Evolutionary conservation across 2,329 filamentous ascomycete species (phyloP).

Genomic region (Pseudogymnoascus verrucosus): DNA sequence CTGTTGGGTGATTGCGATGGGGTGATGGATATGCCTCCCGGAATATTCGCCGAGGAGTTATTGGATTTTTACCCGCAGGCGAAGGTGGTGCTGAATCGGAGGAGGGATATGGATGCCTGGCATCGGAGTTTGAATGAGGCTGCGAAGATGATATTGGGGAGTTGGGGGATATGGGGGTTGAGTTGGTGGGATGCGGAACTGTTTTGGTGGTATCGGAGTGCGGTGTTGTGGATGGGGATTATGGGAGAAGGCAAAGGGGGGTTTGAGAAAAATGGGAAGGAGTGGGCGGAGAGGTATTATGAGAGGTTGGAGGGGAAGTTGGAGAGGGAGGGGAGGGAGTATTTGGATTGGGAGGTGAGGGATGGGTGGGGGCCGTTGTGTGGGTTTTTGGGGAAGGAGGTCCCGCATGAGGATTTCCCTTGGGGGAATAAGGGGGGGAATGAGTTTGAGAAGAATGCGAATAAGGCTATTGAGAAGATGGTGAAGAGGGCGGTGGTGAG

Average conservation of each 20-base stretch:
- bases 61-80: slow-evolving; percentile 30
- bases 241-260: slow-evolving; percentile 20
- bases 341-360: slow-evolving; percentile 30
- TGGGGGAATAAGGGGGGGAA: slow-evolving; percentile 24
- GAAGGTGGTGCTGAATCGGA: slow-evolving; percentile 29
- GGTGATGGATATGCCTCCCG: slow-evolving; percentile 28
- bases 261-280: not conserved
- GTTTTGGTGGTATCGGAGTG: slow-evolving; percentile 14
- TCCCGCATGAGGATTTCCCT: slow-evolving; percentile 31
- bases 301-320: slow-evolving; percentile 22
- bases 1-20: not conserved
- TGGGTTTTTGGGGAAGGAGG: slow-evolving; percentile 30
- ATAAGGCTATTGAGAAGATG: not conserved
- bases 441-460: not conserved
- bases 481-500: not conserved
- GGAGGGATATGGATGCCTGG: slow-evolving; percentile 25
- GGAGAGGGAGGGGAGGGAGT: not conserved
- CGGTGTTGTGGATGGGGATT: slow-evolving; percentile 19
- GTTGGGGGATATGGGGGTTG: slow-evolving; percentile 23
- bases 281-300: not conserved
- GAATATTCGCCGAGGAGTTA: slow-evolving; percentile 30
- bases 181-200: slow-evolving; percentile 27
- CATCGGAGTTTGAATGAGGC: slow-evolving; percentile 14
- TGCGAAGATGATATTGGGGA: slow-evolving; percentile 8
- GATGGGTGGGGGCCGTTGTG: slow-evolving; percentile 39